phyloP scores from a whole-genome alignment of 2,329 filamentous ascomycete genomes.

The Thermomyces lanuginosus region DNA sequence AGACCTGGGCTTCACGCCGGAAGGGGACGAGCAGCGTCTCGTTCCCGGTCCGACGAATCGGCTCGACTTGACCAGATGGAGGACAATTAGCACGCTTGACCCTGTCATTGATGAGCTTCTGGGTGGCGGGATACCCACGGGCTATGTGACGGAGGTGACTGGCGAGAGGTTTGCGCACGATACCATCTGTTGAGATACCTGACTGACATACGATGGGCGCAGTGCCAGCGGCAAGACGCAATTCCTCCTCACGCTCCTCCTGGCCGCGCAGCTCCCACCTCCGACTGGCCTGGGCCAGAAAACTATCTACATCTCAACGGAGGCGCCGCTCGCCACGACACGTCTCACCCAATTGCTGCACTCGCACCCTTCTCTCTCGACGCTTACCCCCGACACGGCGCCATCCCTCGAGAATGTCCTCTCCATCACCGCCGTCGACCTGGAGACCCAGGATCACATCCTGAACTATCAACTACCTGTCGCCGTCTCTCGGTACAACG shows the following conservation, averaged over 20 bases:
- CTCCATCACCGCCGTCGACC: constrained; percentile 68
- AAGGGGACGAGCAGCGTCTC: constrained; percentile 8
- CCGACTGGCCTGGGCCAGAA: constrained; percentile 54
- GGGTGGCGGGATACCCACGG: constrained; percentile 62
- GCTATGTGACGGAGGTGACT: constrained; percentile 73
- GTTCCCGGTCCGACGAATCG: constrained; percentile 13
- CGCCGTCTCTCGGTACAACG: constrained; percentile 54
- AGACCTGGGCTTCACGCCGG: constrained; percentile 35
- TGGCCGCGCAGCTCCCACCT: constrained; percentile 65
- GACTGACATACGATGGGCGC: constrained; percentile 8
- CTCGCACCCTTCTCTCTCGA: constrained; percentile 44
- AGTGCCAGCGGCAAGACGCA: constrained; percentile 90
- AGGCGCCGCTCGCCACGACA: constrained; percentile 65
- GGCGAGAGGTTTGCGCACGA: constrained; percentile 58
- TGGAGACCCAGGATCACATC: constrained; percentile 92
- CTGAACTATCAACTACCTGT: constrained; percentile 83
- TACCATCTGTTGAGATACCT: neutral
- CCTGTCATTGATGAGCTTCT: constrained; percentile 52
- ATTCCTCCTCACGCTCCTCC: constrained; percentile 67
- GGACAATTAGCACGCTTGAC: constrained; percentile 66
- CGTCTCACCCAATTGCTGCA: constrained; percentile 66
- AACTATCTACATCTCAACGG: constrained; percentile 89
- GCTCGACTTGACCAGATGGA: constrained; percentile 28
- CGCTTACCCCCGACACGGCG: constrained; percentile 21
- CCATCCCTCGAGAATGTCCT: constrained; percentile 63